Percentiles rank a stretch among this genome's conserved stretches.
phyloP scores from a whole-genome alignment of 2,329 filamentous ascomycete species.

The Fusarium sp. region DNA sequence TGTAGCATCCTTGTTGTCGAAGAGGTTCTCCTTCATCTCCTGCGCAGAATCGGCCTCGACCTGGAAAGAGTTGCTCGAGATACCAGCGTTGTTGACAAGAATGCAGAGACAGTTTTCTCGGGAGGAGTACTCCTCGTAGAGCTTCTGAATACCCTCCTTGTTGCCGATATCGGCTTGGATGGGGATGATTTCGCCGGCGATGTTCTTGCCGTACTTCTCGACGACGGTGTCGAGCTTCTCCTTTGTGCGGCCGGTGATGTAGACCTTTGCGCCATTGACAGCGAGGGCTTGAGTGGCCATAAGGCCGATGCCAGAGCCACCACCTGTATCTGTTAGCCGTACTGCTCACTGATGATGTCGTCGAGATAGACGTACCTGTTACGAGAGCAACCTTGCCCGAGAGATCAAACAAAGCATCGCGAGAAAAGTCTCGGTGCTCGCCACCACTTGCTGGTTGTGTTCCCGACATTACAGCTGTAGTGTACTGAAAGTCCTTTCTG shows the following conservation, averaged over 20 bases:
- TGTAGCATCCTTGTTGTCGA: slow-evolving; percentile 67
- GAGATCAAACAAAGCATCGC: slow-evolving; percentile 55
- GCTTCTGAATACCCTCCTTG: slow-evolving; percentile 66
- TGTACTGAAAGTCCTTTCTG: not conserved
- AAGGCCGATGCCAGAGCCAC: slow-evolving; percentile 72
- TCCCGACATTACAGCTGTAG: slow-evolving; percentile 26
- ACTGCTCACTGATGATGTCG: not conserved
- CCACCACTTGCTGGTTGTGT: slow-evolving; percentile 32
- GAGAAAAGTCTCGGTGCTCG: slow-evolving; percentile 47
- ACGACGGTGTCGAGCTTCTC: slow-evolving; percentile 71
- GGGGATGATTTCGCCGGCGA: slow-evolving; percentile 66
- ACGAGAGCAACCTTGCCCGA: slow-evolving; percentile 57
- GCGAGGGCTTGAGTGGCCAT: slow-evolving; percentile 77
- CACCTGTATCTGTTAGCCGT: slow-evolving; percentile 46
- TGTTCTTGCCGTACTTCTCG: slow-evolving; percentile 64
- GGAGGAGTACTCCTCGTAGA: slow-evolving; percentile 67
- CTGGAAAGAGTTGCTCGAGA: slow-evolving; percentile 65
- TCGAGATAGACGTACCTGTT: slow-evolving; percentile 49
- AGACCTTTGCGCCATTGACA: slow-evolving; percentile 74
- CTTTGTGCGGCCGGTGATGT: slow-evolving; percentile 73
- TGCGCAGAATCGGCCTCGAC: slow-evolving; percentile 63
- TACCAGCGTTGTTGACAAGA: slow-evolving; percentile 75
- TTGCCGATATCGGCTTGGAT: slow-evolving; percentile 71
- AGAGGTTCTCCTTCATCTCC: slow-evolving; percentile 70
- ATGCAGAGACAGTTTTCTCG: slow-evolving; percentile 69